Percentiles rank a stretch among this genome's conserved stretches.
Conservation (phyloP, 164 flowering plant species). For the Chloranthus sessilifolius region DNA sequence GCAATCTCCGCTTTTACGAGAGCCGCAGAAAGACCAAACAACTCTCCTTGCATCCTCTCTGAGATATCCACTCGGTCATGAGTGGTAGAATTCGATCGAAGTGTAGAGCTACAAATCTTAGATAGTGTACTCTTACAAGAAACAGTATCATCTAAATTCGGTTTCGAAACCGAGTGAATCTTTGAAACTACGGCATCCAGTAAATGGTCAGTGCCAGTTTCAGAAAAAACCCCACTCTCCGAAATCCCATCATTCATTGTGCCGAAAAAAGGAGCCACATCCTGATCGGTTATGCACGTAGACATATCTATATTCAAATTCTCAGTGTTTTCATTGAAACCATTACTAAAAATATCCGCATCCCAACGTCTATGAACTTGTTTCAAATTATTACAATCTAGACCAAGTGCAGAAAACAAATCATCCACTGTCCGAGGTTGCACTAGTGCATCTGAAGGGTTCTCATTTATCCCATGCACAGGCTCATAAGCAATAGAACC, state of each 20-base stretch:
- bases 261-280: slow-evolving; percentile 16
- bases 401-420: slow-evolving; percentile 66
- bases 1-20: slow-evolving; percentile 22
- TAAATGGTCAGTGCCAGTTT: slow-evolving; percentile 45
- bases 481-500: neutral
- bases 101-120: slow-evolving; percentile 44
- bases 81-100: slow-evolving; percentile 28
- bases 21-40: slow-evolving; percentile 30
- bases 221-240: slow-evolving; percentile 42
- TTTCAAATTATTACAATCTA: slow-evolving; percentile 45
- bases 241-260: slow-evolving; percentile 32
- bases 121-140: slow-evolving; percentile 56
- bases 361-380: no score
- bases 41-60: slow-evolving; percentile 29
- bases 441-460: slow-evolving; percentile 10
- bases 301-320: slow-evolving; percentile 22
- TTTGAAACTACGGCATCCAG: slow-evolving; percentile 87
- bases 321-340: slow-evolving; percentile 18
- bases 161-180: slow-evolving; percentile 37
- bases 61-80: slow-evolving; percentile 16
- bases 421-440: slow-evolving; percentile 47
- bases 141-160: slow-evolving; percentile 42
- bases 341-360: slow-evolving; percentile 21
- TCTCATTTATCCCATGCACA: no score
- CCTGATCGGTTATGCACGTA: slow-evolving; percentile 15